Conservation (phyloP, 139 green algal species). For the Micromonas commoda region DNA sequence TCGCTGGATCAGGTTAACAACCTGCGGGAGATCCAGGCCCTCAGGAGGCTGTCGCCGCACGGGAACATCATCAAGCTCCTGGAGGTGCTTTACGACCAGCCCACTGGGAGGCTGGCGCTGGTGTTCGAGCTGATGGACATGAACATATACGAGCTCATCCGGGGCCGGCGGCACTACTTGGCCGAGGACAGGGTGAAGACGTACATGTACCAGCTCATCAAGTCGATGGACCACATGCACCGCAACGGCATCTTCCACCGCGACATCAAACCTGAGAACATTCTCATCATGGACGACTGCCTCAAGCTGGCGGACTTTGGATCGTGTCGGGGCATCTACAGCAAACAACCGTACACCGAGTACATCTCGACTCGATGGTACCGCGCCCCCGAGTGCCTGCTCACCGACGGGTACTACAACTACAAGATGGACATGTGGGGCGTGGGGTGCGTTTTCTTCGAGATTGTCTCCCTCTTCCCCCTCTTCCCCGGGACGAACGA, state of each 20-base stretch:
- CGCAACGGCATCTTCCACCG: slow-evolving; percentile 77
- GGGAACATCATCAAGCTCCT: slow-evolving; percentile 77
- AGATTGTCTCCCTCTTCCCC: slow-evolving; percentile 46
- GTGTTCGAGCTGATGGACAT: slow-evolving; percentile 86
- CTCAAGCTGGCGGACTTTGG: slow-evolving; percentile 81
- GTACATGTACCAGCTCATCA: slow-evolving; percentile 84
- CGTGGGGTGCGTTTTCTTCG: slow-evolving; percentile 82
- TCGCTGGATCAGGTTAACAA: slow-evolving; percentile 78
- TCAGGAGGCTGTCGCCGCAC: slow-evolving; percentile 67
- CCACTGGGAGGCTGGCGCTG: slow-evolving; percentile 72
- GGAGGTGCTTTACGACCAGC: slow-evolving; percentile 81
- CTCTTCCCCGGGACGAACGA: slow-evolving; percentile 67
- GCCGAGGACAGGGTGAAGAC: slow-evolving; percentile 64
- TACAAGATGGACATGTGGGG: slow-evolving; percentile 91
- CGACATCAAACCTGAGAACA: slow-evolving; percentile 86
- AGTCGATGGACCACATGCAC: slow-evolving; percentile 83
- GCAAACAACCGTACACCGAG: slow-evolving; percentile 74
- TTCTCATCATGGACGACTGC: slow-evolving; percentile 78
- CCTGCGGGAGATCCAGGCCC: slow-evolving; percentile 74
- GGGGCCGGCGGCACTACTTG: slow-evolving; percentile 70
- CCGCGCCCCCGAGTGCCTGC: slow-evolving; percentile 72
- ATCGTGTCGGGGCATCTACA: slow-evolving; percentile 74
- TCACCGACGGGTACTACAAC: slow-evolving; percentile 82
- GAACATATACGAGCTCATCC: slow-evolving; percentile 70
- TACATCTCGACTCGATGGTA: slow-evolving; percentile 73